A percentile compares a stretch with the other conserved stretches of the same genome.
Conservation (phyloP, 2,329 filamentous ascomycete genomes). For the Phialophora macrospora region DNA sequence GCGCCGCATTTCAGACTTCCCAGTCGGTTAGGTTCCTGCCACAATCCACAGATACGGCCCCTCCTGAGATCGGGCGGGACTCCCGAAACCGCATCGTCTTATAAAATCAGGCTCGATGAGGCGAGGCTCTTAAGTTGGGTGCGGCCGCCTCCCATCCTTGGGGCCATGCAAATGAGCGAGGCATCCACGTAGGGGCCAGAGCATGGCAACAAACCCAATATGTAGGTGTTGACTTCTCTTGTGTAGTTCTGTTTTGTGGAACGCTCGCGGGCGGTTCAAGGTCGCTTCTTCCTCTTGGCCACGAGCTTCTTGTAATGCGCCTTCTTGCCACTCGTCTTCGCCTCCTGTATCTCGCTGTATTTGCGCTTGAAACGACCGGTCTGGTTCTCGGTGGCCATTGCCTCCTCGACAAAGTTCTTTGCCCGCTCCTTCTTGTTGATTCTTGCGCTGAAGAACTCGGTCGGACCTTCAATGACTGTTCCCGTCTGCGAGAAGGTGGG, state of each 20-base stretch:
- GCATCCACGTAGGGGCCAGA: not conserved
- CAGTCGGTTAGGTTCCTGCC: not conserved
- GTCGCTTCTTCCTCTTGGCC: conserved; percentile 54
- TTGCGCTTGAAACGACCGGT: conserved; percentile 80
- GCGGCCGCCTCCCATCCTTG: not conserved
- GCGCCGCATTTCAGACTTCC: not conserved
- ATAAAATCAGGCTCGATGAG: not conserved
- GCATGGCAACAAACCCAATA: not conserved
- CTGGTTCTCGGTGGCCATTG: conserved; percentile 69
- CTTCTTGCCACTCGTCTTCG: conserved; percentile 87
- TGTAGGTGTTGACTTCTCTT: not conserved
- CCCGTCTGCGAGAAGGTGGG: conserved; percentile 89
- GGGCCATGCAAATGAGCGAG: not conserved
- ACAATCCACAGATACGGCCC: not conserved
- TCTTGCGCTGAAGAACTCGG: conserved; percentile 81
- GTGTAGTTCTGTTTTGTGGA: not conserved
- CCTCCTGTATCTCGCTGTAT: conserved; percentile 80
- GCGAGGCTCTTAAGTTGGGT: conserved; percentile 6
- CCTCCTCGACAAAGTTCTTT: conserved; percentile 82
- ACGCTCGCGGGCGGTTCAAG: conserved; percentile 7
- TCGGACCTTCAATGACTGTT: conserved; percentile 83
- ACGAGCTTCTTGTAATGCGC: conserved; percentile 82
- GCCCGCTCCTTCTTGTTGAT: conserved; percentile 87
- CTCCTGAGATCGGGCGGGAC: not conserved
- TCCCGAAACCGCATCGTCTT: not conserved